Evolutionary conservation across 371 early-diverging fungal species (phyloP), one percentile per base, ranked within the genome.

Genomic region (Paraphysoderma sedebokerense): DNA sequence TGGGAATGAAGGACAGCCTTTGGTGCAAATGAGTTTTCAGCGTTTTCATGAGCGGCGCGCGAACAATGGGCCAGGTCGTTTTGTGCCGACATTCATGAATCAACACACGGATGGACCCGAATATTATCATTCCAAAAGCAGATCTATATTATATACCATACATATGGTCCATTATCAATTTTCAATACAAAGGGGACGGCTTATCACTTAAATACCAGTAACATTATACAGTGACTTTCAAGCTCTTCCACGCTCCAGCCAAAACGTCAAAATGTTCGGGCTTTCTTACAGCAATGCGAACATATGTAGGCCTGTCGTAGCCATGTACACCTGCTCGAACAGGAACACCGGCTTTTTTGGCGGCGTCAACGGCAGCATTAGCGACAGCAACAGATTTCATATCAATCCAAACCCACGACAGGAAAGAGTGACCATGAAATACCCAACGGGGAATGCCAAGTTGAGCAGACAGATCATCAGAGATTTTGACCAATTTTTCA

Each of bases 341-440:
- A 17, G 87, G 87, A 1, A 84, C 82, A 55, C 87, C 87, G 17
- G 84, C 82, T 23, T 55, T 61, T 47, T 70, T 71, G 11, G 85
- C 82, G 49, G 74, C 46, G 12, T 65, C 65, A 23, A 79, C 67
- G 0, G 79, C 83, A 46, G 65, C 63, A 23, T 64, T 63, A 1
- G 82, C 85, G 2, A 66, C 51, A 9, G 47, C 55, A 5, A 56
- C 72, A 41, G 55, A 54, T 38, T 60, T 65, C 49, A 81, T 70
- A 58, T 83, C 79, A 8, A 85, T 59, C 87, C 87, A 87, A 15
- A 86, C 73, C 85, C 87, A 87, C 60, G 81, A 80, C 45, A 86
- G 61, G 55, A 85, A 87, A 2, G 62, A 44, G 52, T 78, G 68
- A 28, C 87, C 87, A 46, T 77, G 67, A 56, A 65, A 78, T 31